Percentiles rank a stretch among this genome's conserved stretches.
Evolutionary conservation across 768 basidiomycete species (phyloP).

Genomic region (Coprinopsis marcescibilis): DNA sequence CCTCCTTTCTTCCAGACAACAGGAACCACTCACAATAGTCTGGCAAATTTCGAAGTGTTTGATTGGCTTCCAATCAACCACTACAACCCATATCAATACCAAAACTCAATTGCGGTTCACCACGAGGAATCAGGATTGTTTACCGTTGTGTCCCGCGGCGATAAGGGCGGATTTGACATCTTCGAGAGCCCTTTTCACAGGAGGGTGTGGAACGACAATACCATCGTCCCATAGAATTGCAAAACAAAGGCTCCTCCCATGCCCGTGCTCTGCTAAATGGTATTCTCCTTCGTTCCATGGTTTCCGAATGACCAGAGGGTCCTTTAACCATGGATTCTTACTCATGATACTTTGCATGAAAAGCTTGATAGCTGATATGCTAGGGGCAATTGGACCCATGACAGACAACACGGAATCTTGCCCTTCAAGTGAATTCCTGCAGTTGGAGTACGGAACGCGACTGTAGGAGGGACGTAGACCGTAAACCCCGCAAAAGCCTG

Average conservation of each 20-base stretch:
- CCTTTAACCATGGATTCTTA: constrained; percentile 58
- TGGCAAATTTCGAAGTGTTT: constrained; percentile 44
- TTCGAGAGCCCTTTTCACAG: constrained; percentile 55
- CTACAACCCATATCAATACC: constrained; percentile 28
- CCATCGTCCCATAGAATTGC: constrained; percentile 67
- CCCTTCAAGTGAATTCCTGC: constrained; percentile 60
- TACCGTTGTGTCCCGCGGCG: constrained; percentile 62
- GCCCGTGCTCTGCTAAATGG: constrained; percentile 50
- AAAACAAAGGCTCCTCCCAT: constrained; percentile 47
- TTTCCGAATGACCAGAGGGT: constrained; percentile 53
- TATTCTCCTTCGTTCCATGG: constrained; percentile 60
- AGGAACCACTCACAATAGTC: constrained; percentile 30
- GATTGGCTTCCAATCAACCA: constrained; percentile 63
- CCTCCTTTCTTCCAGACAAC: neutral
- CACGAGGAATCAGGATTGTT: neutral
- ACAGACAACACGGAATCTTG: constrained; percentile 69
- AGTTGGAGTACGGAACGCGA: constrained; percentile 66
- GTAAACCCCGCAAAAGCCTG: constrained; percentile 64
- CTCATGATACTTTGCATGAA: constrained; percentile 64
- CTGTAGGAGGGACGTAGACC: constrained; percentile 64
- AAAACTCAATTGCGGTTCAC: neutral
- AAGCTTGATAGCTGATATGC: constrained; percentile 52
- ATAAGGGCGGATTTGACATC: constrained; percentile 49
- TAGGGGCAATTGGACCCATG: constrained; percentile 63
- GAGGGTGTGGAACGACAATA: constrained; percentile 55